These are phyloP conservation scores for Puccinellia tenuiflora DNA, from an alignment of 176 grass and related monocot species.

Conservation along the genomic window DNA sequence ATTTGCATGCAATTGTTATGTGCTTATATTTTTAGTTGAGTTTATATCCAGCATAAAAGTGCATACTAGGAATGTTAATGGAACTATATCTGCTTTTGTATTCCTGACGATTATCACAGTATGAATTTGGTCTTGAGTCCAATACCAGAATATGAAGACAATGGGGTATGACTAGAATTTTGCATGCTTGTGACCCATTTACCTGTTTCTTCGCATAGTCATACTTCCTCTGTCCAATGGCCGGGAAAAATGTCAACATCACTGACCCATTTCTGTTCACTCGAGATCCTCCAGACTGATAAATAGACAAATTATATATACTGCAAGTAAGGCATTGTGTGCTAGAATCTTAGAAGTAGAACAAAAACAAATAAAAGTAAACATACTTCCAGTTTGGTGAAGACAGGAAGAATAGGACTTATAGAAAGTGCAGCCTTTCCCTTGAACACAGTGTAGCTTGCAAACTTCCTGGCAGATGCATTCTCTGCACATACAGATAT, in stretches of 20 bases:
- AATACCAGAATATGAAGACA: neutral
- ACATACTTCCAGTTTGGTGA: constrained; percentile 59
- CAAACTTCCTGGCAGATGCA: constrained; percentile 41
- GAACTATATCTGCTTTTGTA: neutral
- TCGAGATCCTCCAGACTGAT: constrained; percentile 57
- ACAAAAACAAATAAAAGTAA: constrained; percentile 19
- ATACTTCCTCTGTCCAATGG: constrained; percentile 73
- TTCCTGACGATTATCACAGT: neutral
- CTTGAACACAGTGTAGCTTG: constrained; percentile 75
- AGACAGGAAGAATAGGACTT: constrained; percentile 61
- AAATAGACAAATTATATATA: constrained; percentile 1
- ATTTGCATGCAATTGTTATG: neutral
- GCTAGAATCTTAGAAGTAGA: neutral
- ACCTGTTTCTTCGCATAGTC: constrained; percentile 94
- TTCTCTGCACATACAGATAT: constrained; percentile 15
- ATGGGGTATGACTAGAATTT: neutral
- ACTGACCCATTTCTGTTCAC: constrained; percentile 63
- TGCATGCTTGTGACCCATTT: neutral
- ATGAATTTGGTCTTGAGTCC: neutral
- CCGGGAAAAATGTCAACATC: constrained; percentile 80
- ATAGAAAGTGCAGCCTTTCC: constrained; percentile 85
- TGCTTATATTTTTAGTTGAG: neutral
- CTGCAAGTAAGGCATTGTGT: neutral
- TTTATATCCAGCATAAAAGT: neutral
- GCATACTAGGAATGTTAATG: neutral